Base-by-base conservation (phyloP, 2,329 filamentous ascomycete genomes). In the Cephalotrichum gorgonifer region DNA sequence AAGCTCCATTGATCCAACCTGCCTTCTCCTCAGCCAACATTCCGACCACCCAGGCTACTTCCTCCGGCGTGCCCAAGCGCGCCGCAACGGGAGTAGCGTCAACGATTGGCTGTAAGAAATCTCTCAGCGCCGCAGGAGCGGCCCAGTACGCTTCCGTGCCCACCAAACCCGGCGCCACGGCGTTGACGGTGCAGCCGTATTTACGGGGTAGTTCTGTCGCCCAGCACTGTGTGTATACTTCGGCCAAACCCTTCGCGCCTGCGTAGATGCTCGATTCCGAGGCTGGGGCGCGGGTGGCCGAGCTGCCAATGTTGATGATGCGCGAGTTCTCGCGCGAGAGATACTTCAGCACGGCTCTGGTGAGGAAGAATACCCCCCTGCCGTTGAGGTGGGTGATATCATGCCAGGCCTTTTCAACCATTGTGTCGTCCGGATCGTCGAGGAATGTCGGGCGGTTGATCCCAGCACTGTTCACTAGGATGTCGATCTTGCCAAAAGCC, bases 201-300 rank as follows among this genome's bases (percentile, higher is more conserved):
- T 66, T 65, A 1, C 61, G 66, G 15, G 69, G 67, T 31, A 73
- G 56, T 52, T 73, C 70, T 55, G 67, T 69, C 8, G 62, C 62
- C 56, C 71, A 73, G 38, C 62, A 63, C 23, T 62, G 58, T 1
- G 71, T 74, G 49, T 73, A 71, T 3, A 62, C 63, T 52, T 74
- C 71, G 1, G 72, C 62, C 67, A 73, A 72, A n/a, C 67, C 69
- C 55, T 74, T 74, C 8, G 67, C 72, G 0, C 70, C 70, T 3
- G 69, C 68, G 54, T 74, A 74, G 51, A 74, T 69, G n/a, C 68
- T 72, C 53, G 33, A 55, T 9, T 64, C 49, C 6, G 65, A 64
- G 60, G 61, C 15, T 53, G 64, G 6, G 62, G 57, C 27, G 65
- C 57, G 14, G 62, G 64, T 30, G 3, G 44, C 20, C 6, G 66